Conservation (phyloP, 352 stramenopile genomes). For the Phytophthora meadii region DNA sequence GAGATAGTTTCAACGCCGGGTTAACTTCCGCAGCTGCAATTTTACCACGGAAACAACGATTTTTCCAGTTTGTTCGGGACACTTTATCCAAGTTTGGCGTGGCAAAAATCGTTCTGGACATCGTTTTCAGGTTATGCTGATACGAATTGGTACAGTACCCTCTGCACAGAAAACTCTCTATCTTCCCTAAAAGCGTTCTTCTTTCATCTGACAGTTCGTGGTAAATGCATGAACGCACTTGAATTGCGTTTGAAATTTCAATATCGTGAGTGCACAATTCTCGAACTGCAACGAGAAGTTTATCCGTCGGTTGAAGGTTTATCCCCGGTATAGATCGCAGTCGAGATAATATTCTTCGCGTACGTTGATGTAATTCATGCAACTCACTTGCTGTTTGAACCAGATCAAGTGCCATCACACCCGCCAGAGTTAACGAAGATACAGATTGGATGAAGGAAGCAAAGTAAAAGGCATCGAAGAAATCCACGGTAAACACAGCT, state of each 20-base stretch:
- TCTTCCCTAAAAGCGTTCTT: background rate
- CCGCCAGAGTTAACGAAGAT: slow-evolving; percentile 1
- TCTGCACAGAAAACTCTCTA: background rate
- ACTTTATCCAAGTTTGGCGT: background rate
- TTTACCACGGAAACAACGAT: background rate
- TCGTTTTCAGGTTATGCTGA: slow-evolving; percentile 8
- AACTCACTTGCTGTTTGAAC: slow-evolving; percentile 14
- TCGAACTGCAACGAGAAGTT: background rate
- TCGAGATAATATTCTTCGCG: slow-evolving; percentile 1
- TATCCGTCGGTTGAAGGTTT: too few relatives aligned
- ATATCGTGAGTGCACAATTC: background rate
- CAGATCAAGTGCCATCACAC: slow-evolving; percentile 7
- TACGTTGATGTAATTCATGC: slow-evolving; percentile 10
- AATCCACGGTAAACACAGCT: slow-evolving; percentile 28
- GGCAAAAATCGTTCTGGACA: background rate
- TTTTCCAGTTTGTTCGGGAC: background rate
- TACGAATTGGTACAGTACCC: background rate
- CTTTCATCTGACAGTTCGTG: slow-evolving; percentile 9
- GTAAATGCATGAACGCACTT: slow-evolving; percentile 20
- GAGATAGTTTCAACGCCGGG: background rate
- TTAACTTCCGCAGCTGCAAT: background rate
- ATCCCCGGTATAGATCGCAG: background rate
- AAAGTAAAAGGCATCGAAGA: slow-evolving; percentile 29
- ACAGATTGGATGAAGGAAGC: slow-evolving; percentile 18
- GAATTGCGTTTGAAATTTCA: background rate